Evolutionary conservation across 192 early-diverging fungal genomes (phyloP).

Genomic region (Allomyces javanicus): DNA sequence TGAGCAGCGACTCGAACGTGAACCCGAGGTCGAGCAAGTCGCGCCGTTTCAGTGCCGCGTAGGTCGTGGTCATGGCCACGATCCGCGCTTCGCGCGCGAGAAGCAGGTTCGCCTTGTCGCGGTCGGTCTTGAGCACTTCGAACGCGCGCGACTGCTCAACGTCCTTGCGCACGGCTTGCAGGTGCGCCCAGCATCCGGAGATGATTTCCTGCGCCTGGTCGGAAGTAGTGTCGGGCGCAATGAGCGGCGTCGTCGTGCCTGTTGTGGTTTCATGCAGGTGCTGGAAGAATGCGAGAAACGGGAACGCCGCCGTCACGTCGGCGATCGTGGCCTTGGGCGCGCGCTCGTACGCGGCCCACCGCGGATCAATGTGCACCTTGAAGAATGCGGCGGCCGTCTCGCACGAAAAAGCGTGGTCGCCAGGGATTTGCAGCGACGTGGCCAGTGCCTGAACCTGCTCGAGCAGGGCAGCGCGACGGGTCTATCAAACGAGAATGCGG

Average conservation of each 20-base stretch:
- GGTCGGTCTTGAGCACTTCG: constrained; percentile 60
- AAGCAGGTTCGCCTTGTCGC: constrained; percentile 74
- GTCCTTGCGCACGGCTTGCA: constrained; percentile 63
- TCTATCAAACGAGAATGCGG: constrained; percentile 11
- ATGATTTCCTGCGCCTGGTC: constrained; percentile 38
- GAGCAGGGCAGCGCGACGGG: constrained; percentile 53
- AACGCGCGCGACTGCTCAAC: constrained; percentile 83
- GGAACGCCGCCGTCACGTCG: constrained; percentile 31
- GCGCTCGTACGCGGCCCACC: constrained; percentile 51
- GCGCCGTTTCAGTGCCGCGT: constrained; percentile 73
- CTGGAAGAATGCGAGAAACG: constrained; percentile 62
- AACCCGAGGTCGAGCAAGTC: constrained; percentile 78
- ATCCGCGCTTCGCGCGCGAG: constrained; percentile 90
- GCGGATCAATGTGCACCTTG: constrained; percentile 45
- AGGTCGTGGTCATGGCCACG: constrained; percentile 93
- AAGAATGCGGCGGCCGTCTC: constrained; percentile 86
- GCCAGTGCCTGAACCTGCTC: constrained; percentile 58
- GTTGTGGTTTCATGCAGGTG: constrained; percentile 26
- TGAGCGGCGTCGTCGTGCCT: constrained; percentile 24
- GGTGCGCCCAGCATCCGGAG: constrained; percentile 61
- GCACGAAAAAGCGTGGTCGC: constrained; percentile 78
- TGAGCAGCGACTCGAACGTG: constrained; percentile 84
- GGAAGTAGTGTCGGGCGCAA: constrained; percentile 23
- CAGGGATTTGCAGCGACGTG: constrained; percentile 47
- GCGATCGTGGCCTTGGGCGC: constrained; percentile 7